Base-by-base conservation (phyloP, 2,329 filamentous ascomycete genomes). In the Gaeumannomyces tritici region DNA sequence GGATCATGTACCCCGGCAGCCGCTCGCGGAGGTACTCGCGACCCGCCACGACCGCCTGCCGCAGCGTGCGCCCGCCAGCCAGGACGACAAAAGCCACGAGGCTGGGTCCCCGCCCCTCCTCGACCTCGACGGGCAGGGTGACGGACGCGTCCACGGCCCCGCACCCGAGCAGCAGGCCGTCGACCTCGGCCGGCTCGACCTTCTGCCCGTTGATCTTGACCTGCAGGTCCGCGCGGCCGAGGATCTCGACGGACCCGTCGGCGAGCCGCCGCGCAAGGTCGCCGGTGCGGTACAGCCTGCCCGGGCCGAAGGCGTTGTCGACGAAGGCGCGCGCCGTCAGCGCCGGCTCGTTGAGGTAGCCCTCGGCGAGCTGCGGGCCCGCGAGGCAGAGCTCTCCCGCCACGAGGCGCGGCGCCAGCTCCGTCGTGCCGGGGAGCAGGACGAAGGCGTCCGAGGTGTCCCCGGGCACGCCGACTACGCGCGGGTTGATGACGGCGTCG, bases 331-430 rank as follows among this genome's bases (percentile, higher is more conserved):
- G 63, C 1, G 59, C 64, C 21, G 64, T 66, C 51, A 65, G 64
- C 4, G 63, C 63, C 8, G 68, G 68, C 35, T 73, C 74, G 54
- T 74, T 70, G 62, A 77, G 69, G 62, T 80, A 80, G 15, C 74
- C 77, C 54, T 75, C 69, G 24, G 77, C 78, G 5, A 80, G 68
- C 65, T 80, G 78, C 12, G 73, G 69, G 13, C 78, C 78, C 55
- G 76, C 75, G 58, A 80, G 76, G 57, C 74, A 77, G 18, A 81
- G 68, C 66, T 81, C 78, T 12, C 60, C 60, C 7, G 62, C 57
- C 13, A 63, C 60, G 8, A 66, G 59, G 3, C 69, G 33, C 13
- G 65, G 51, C 4, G 67, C 67, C 15, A 29, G 55, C 27, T 62
- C 63, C 5, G 62, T 57, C 27, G 55, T 57, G n/a, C 65, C 68